Base-by-base conservation (phyloP, 2,329 filamentous ascomycete species). In the Herpotrichia juniperi region DNA sequence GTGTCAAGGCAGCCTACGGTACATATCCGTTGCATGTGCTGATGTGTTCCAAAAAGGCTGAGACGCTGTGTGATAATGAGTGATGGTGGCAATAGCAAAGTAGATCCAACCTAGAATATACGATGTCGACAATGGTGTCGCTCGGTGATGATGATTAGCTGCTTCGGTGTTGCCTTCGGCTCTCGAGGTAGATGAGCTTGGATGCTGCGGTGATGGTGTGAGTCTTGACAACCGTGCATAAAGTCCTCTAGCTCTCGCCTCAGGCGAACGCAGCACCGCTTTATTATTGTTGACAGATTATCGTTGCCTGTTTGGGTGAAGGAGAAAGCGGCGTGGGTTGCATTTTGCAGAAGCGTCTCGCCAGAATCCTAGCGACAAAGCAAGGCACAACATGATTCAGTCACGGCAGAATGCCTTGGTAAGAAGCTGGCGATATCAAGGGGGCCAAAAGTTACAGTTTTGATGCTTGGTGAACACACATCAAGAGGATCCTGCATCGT, bases 361-460 rank as follows among this genome's bases (percentile, higher is more conserved):
- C 57, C 61, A 56, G 56, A 51, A 50, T 54, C 57, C 51, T 54
- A 54, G 51, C 48, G 43, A 58, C 48, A 51, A 58, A 59, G 58
- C 53, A 56, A 55, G 48, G 59, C 54, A 60, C 50, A 59, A 53
- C 51, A 56, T 59, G 60, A 62, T 50, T 61, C 62, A 66, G 59
- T 56, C 53, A 56, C 46, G 32, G 53, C 31, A 48, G 46, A 46
- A 51, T 48, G 44, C 44, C 57, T 46, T 40, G 46, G 25, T 42
- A 49, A 11, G 44, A 50, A 51, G 51, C 51, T 50, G 51, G 42
- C 46, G 26, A 46, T 51, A 42, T 45, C 39, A 17, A 42, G 5
- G n/a, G 28, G 31, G 37, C 42, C 50, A 26, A 53, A 35, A 28
- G n/a, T n/a, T n/a, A n/a, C n/a, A n/a, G n/a, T n/a, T n/a, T n/a